phyloP scores from a whole-genome alignment of 306 rosid genomes.

The Citrullus colocynthis region DNA sequence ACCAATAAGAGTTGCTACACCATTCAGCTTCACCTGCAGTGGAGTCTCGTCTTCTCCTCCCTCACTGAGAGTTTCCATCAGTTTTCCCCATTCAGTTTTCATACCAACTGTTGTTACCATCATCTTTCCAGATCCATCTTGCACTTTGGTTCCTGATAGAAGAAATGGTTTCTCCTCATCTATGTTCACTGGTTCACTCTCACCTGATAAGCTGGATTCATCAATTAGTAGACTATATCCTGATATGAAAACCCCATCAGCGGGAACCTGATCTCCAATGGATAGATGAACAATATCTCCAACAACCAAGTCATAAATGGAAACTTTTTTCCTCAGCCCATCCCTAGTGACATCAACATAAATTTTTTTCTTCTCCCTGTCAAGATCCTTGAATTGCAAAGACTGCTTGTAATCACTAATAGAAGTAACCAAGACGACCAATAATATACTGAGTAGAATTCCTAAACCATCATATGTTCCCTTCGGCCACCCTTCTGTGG shows the following conservation, averaged over 20 bases:
- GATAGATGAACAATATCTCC: conserved; percentile 91
- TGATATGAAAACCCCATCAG: conserved; percentile 73
- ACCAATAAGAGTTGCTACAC: conserved; percentile 91
- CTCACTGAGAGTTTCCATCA: conserved; percentile 86
- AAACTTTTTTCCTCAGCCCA: conserved; percentile 57
- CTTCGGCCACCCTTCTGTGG: conserved; percentile 93
- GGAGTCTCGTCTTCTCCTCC: conserved; percentile 99
- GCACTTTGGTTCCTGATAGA: conserved; percentile 94
- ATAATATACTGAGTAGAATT: conserved; percentile 57
- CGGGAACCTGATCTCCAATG: conserved; percentile 87
- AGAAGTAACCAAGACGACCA: conserved; percentile 85
- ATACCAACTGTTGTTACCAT: conserved; percentile 89
- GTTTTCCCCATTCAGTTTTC: conserved; percentile 98
- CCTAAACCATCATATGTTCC: conserved; percentile 88
- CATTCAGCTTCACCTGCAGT: conserved; percentile 89
- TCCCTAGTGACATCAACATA: conserved; percentile 68
- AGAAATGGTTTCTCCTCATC: conserved; percentile 61
- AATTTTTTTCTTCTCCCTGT: conserved; percentile 81
- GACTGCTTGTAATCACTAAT: conserved; percentile 84
- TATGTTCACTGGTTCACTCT: conserved; percentile 67
- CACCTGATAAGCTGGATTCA: conserved; percentile 92
- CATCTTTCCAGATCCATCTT: conserved; percentile 87
- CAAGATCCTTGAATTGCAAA: conserved; percentile 73
- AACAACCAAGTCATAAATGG: conserved; percentile 67
- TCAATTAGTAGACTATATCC: conserved; percentile 72